Percentiles rank a stretch among this genome's conserved stretches.
phyloP scores from a whole-genome alignment of 2,329 filamentous ascomycete species.

The Talaromyces pinophilus region DNA sequence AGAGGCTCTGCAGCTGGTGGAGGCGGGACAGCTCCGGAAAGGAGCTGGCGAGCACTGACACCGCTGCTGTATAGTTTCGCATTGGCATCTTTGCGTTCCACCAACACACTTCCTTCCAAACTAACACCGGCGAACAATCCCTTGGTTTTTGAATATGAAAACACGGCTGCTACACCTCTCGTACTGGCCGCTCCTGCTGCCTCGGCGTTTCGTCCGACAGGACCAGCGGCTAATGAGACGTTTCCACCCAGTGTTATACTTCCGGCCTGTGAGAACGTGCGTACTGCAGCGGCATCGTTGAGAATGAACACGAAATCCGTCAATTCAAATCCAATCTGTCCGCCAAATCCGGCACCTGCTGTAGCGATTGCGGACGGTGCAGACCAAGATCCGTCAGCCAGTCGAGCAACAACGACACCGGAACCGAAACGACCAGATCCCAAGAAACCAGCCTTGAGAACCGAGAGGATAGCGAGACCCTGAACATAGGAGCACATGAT shows the following conservation, averaged over 20 bases:
- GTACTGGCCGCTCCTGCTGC: conserved; percentile 91
- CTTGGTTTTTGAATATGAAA: conserved; percentile 98
- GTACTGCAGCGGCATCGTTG: conserved; percentile 85
- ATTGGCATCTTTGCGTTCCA: conserved; percentile 94
- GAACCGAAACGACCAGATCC: conserved; percentile 54
- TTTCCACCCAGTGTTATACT: conserved; percentile 93
- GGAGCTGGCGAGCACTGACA: conserved; percentile 76
- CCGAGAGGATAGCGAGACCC: conserved; percentile 53
- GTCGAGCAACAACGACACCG: conserved; percentile 52
- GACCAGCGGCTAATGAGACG: conserved; percentile 91
- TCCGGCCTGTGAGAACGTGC: conserved; percentile 89
- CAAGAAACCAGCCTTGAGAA: conserved; percentile 54
- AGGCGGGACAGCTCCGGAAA: conserved; percentile 74
- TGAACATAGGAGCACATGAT: conserved; percentile 25
- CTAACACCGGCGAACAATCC: conserved; percentile 94
- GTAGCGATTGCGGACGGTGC: conserved; percentile 53
- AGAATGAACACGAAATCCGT: conserved; percentile 91
- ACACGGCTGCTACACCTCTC: conserved; percentile 85
- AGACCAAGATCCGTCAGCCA: conserved; percentile 52
- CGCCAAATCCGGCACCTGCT: conserved; percentile 52
- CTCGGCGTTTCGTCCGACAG: conserved; percentile 91
- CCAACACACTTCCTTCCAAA: conserved; percentile 86
- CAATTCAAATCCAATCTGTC: conserved; percentile 54
- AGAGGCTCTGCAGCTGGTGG: conserved; percentile 82
- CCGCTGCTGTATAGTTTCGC: conserved; percentile 89